Evolutionary conservation across 306 rosid species (phyloP).

Genomic region (Inga oerstediana): DNA sequence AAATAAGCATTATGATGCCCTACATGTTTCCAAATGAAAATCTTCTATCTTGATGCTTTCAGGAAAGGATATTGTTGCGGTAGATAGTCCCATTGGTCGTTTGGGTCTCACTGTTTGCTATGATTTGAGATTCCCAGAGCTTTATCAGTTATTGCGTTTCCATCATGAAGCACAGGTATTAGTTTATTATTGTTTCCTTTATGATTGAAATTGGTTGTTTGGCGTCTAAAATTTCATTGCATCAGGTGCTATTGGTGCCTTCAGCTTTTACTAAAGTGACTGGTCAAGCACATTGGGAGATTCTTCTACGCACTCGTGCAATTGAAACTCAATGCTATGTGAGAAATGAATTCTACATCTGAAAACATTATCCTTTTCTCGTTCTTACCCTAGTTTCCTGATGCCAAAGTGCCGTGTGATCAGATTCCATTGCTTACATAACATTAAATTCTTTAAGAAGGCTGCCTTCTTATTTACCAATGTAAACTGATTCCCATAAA

Average conservation of each 20-base stretch:
- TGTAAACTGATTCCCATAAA: not conserved
- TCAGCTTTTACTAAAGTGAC: conserved; percentile 88
- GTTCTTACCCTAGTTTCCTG: conserved; percentile 8
- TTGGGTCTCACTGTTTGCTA: conserved; percentile 93
- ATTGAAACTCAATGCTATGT: conserved; percentile 94
- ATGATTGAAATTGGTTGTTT: conserved; percentile 26
- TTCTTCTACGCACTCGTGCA: conserved; percentile 97
- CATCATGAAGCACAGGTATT: conserved; percentile 78
- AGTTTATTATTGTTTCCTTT: conserved; percentile 24
- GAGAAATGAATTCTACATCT: conserved; percentile 39
- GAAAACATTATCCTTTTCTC: not conserved
- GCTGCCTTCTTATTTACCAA: not conserved
- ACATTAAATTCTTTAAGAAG: conserved; percentile 2
- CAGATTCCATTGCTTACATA: not conserved
- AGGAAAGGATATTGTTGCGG: conserved; percentile 82
- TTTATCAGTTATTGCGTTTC: conserved; percentile 81
- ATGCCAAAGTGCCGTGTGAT: not conserved
- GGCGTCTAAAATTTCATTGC: conserved; percentile 24
- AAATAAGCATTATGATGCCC: conserved; percentile 17
- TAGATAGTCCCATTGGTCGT: conserved; percentile 88
- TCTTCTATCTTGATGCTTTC: conserved; percentile 34
- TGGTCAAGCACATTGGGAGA: conserved; percentile 97
- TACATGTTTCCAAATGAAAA: conserved; percentile 19
- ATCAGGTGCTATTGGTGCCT: conserved; percentile 83
- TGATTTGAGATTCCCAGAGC: conserved; percentile 94